Conservation (phyloP, 495 filamentous ascomycete genomes). For the Lasiosphaeria hispida region DNA sequence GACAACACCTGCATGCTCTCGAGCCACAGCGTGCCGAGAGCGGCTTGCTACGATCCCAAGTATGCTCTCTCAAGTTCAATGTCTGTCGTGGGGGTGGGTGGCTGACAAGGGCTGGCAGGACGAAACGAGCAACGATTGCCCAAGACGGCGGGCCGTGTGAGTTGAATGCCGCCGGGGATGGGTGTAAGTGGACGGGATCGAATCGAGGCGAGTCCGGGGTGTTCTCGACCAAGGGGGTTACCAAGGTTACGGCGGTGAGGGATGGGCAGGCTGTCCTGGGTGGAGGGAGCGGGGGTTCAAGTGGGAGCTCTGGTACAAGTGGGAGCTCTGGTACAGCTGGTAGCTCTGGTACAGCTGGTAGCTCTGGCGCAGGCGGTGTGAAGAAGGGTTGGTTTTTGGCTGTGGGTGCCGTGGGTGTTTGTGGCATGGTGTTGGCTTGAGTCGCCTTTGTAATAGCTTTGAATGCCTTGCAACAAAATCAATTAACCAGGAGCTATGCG, state of each 20-base stretch:
- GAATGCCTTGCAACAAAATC: too few relatives aligned
- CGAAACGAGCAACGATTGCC: neutral
- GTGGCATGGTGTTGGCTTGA: too few relatives aligned
- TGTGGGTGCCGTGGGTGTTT: too few relatives aligned
- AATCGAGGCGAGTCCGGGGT: neutral
- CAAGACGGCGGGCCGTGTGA: conserved; percentile 3
- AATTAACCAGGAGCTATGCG: too few relatives aligned
- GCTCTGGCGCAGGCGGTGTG: too few relatives aligned
- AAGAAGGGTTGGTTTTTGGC: too few relatives aligned
- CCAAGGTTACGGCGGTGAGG: neutral
- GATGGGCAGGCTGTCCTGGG: neutral
- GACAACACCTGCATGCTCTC: conserved; percentile 1
- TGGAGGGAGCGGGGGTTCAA: neutral
- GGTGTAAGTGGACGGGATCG: neutral
- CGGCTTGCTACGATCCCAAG: conserved; percentile 4
- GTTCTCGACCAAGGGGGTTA: neutral
- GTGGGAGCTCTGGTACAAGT: neutral
- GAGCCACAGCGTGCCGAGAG: neutral
- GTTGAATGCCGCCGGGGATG: conserved; percentile 3
- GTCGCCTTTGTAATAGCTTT: too few relatives aligned
- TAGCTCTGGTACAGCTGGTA: too few relatives aligned
- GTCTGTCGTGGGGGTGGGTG: too few relatives aligned
- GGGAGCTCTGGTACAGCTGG: too few relatives aligned
- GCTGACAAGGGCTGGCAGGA: neutral
- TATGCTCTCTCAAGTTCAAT: neutral